These are phyloP conservation scores for Protomyces macrosporus DNA, from an alignment of 1,139 yeast genomes.

Conservation along the genomic window DNA sequence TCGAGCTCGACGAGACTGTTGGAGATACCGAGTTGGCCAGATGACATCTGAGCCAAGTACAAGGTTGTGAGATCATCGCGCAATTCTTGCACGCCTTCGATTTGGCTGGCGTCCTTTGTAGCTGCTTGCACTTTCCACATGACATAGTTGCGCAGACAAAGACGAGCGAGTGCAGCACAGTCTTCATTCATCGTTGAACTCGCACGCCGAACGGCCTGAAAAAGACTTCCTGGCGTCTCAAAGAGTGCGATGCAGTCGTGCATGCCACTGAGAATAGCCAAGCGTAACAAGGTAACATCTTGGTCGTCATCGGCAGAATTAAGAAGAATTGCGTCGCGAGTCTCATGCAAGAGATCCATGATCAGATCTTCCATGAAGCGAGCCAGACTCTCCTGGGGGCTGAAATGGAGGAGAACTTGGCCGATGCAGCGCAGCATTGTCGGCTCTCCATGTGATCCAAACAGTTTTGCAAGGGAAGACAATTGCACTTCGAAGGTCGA, in stretches of 20 bases:
- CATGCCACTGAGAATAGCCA: constrained; percentile 23
- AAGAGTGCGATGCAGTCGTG: constrained; percentile 26
- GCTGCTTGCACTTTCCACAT: constrained; percentile 29
- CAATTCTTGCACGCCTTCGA: background rate
- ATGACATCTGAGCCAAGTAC: constrained; percentile 7
- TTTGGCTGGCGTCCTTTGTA: background rate
- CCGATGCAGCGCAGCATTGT: constrained; percentile 27
- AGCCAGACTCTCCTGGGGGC: constrained; percentile 27
- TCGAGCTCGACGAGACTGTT: constrained; percentile 4
- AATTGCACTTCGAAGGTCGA: constrained; percentile 33
- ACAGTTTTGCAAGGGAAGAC: constrained; percentile 33
- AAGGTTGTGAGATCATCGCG: constrained; percentile 13
- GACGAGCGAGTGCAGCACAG: constrained; percentile 4
- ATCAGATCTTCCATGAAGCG: constrained; percentile 27
- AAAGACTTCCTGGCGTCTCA: background rate
- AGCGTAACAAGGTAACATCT: background rate
- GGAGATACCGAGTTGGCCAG: constrained; percentile 1
- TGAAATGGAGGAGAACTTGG: constrained; percentile 26
- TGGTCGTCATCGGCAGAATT: constrained; percentile 9
- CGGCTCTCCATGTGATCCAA: constrained; percentile 30
- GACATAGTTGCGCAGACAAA: constrained; percentile 27
- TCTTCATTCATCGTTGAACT: background rate
- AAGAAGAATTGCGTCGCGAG: constrained; percentile 18
- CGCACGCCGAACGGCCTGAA: background rate
- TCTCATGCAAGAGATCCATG: constrained; percentile 30